Conservation (phyloP, 1,139 yeast genomes). For the Nakaseomyces uthaithaninus region DNA sequence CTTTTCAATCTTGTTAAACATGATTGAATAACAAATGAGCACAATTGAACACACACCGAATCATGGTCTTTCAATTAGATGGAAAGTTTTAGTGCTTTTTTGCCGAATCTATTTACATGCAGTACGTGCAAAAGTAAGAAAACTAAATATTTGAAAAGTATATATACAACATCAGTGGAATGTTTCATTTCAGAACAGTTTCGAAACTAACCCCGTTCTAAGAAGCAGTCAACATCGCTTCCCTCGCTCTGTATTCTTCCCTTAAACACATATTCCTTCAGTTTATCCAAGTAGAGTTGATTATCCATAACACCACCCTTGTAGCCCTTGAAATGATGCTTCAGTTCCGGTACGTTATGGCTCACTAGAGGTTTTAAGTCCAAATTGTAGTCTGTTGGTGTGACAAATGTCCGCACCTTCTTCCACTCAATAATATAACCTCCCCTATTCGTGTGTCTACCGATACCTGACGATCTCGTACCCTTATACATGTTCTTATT, state of each 20-base stretch:
- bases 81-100: too few relatives aligned
- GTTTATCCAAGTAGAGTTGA: slow-evolving; percentile 60
- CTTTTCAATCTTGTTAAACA: too few relatives aligned
- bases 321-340: slow-evolving; percentile 63
- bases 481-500: slow-evolving; percentile 93
- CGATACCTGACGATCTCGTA: slow-evolving; percentile 91
- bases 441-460: slow-evolving; percentile 67
- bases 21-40: too few relatives aligned
- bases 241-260: slow-evolving; percentile 39
- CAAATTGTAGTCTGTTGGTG: slow-evolving; percentile 47
- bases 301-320: slow-evolving; percentile 67
- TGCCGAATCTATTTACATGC: too few relatives aligned
- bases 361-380: slow-evolving; percentile 69
- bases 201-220: slow-evolving; percentile 30
- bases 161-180: too few relatives aligned
- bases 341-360: slow-evolving; percentile 59
- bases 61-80: too few relatives aligned
- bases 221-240: slow-evolving; percentile 23
- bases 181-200: too few relatives aligned
- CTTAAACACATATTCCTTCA: slow-evolving; percentile 64
- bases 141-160: too few relatives aligned
- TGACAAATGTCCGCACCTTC: slow-evolving; percentile 85
- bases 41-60: too few relatives aligned
- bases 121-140: too few relatives aligned
- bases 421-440: slow-evolving; percentile 71